Percentiles rank a stretch among this genome's conserved stretches.
These are phyloP conservation scores for Helianthus tuberosus DNA, from an alignment of 129 eudicot species.

Conservation along the genomic window DNA sequence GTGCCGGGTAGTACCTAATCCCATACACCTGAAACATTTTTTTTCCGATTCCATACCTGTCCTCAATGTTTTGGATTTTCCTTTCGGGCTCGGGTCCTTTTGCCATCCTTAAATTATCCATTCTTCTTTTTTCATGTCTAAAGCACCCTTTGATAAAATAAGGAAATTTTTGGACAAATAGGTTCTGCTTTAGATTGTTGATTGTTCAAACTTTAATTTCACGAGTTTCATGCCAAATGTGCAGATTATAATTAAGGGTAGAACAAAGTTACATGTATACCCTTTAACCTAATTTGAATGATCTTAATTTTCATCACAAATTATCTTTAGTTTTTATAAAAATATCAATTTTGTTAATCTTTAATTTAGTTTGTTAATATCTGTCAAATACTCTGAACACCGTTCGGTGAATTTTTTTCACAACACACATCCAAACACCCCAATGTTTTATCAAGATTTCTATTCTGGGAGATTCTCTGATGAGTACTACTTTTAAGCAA, in stretches of 20 bases:
- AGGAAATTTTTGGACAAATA: neutral
- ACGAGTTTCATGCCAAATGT: constrained; percentile 5
- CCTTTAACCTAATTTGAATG: neutral
- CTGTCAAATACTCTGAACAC: constrained; percentile 1
- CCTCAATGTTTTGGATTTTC: too few species aligned
- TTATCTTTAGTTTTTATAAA: neutral
- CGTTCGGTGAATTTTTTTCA: neutral
- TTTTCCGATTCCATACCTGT: too few species aligned
- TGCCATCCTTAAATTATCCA: neutral
- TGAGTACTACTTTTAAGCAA: too few species aligned
- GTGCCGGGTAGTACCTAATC: too few species aligned
- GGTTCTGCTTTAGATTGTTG: neutral
- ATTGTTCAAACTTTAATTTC: neutral
- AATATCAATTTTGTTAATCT: neutral
- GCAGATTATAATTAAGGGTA: neutral
- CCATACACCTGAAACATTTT: too few species aligned
- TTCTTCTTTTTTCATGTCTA: neutral
- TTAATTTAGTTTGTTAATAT: neutral
- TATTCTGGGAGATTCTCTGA: too few species aligned
- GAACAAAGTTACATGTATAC: neutral
- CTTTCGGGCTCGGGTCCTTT: too few species aligned
- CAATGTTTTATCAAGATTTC: neutral
- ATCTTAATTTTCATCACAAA: neutral
- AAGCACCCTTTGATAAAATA: neutral
- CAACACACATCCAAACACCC: neutral